Conservation (phyloP, 2,329 filamentous ascomycete species). For the Lachnellula occidentalis region DNA sequence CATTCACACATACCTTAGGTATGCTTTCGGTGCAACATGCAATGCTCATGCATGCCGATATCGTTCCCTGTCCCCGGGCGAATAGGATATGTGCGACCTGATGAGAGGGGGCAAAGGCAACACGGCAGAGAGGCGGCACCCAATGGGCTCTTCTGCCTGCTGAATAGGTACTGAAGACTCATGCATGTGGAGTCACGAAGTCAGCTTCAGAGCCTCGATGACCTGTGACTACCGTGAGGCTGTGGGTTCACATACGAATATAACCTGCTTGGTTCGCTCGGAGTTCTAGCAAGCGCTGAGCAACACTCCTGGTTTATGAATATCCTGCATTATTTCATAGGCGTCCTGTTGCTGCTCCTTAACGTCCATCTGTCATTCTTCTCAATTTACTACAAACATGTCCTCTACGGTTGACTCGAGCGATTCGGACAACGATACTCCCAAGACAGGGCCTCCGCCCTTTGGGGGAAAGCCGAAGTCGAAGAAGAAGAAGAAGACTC, state of each 20-base stretch:
- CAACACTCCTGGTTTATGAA: not conserved
- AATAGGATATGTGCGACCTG: not conserved
- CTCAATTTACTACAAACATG: slow-evolving; percentile 7
- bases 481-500: slow-evolving; percentile 52
- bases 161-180: not conserved
- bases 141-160: not conserved
- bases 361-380: not conserved
- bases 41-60: not conserved
- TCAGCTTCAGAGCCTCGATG: not conserved
- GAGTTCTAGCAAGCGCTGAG: not conserved
- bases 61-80: not conserved
- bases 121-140: not conserved
- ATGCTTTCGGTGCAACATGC: not conserved
- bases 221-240: not conserved
- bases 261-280: not conserved
- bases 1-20: too few species aligned
- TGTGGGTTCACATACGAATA: not conserved
- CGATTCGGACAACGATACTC: slow-evolving; percentile 17
- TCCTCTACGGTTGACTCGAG: slow-evolving; percentile 16
- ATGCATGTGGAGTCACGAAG: not conserved
- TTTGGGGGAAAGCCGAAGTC: slow-evolving; percentile 35
- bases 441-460: slow-evolving; percentile 5
- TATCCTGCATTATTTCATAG: not conserved
- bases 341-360: not conserved
- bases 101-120: not conserved